Conservation (phyloP, 1,139 yeast genomes). For the Diutina sp. region DNA sequence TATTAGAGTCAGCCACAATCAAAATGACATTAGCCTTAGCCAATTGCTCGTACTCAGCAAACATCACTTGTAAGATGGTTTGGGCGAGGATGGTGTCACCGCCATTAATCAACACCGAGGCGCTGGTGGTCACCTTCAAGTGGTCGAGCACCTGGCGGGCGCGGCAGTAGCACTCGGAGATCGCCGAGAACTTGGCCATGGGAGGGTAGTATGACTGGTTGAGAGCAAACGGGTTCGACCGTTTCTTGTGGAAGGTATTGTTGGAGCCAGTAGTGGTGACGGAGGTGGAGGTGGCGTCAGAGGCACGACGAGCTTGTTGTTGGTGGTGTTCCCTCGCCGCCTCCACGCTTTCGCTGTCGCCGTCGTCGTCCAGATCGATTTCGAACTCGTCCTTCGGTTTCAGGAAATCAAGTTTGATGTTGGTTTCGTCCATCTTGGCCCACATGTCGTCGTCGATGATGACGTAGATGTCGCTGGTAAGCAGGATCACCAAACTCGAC, state of each 20-base stretch:
- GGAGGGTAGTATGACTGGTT: slow-evolving; percentile 11
- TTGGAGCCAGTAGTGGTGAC: background rate
- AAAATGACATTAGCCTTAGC: slow-evolving; percentile 17
- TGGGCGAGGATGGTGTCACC: slow-evolving; percentile 29
- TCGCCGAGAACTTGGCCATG: slow-evolving; percentile 21
- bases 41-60: slow-evolving; percentile 9
- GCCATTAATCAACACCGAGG: slow-evolving; percentile 27
- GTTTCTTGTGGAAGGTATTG: background rate
- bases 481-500: slow-evolving; percentile 21
- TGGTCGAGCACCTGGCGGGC: slow-evolving; percentile 24
- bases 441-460: slow-evolving; percentile 6
- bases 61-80: slow-evolving; percentile 23
- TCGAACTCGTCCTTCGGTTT: background rate
- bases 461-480: slow-evolving; percentile 19
- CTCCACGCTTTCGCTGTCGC: too few relatives aligned
- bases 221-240: background rate
- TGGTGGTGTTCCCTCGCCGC: too few relatives aligned
- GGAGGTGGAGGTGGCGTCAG: background rate
- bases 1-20: slow-evolving; percentile 17
- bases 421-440: slow-evolving; percentile 2
- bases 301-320: too few relatives aligned
- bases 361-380: background rate
- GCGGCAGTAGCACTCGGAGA: slow-evolving; percentile 26
- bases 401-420: background rate
- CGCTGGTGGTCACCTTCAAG: slow-evolving; percentile 9